A percentile compares a stretch with the other conserved stretches of the same genome.
Conservation (phyloP, 2,329 filamentous ascomycete species). For the Sarocladiaceae sp. region DNA sequence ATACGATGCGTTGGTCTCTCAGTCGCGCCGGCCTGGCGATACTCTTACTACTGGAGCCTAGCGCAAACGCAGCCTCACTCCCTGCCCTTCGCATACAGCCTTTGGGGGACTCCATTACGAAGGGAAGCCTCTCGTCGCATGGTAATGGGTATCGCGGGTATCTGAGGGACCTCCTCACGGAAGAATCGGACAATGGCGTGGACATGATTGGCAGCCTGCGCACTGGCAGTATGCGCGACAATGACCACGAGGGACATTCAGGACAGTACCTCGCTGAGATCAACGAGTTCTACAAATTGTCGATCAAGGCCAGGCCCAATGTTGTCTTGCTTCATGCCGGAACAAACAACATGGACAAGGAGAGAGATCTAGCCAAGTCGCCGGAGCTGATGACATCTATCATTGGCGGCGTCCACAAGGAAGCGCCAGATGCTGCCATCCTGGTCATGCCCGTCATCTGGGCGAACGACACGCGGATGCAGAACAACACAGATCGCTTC, state of each 20-base stretch:
- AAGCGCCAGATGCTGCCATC: conserved; percentile 14
- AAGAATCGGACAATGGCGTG: not conserved
- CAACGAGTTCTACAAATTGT: conserved; percentile 8
- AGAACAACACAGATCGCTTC: conserved; percentile 21
- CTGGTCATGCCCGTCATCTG: conserved; percentile 18
- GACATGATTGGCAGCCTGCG: conserved; percentile 15
- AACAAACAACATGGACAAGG: conserved; percentile 19
- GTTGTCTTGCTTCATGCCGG: conserved; percentile 20
- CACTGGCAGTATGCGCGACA: conserved; percentile 13
- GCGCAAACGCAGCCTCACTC: not conserved
- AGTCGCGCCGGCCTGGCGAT: not conserved
- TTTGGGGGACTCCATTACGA: conserved; percentile 13
- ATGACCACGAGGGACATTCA: conserved; percentile 16
- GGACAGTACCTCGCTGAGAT: conserved; percentile 14
- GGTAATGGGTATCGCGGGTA: conserved; percentile 11
- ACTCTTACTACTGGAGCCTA: not conserved
- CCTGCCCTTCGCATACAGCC: conserved; percentile 12
- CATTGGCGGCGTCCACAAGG: conserved; percentile 14
- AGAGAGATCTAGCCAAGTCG: conserved; percentile 13
- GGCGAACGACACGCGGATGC: conserved; percentile 18
- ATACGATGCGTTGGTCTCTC: not conserved
- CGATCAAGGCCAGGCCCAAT: conserved; percentile 15
- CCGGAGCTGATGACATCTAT: conserved; percentile 15
- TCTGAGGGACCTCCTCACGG: conserved; percentile 11
- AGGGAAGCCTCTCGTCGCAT: conserved; percentile 10